Conservation (phyloP, 805 yeast species). For the Torulaspora delbrueckii region DNA sequence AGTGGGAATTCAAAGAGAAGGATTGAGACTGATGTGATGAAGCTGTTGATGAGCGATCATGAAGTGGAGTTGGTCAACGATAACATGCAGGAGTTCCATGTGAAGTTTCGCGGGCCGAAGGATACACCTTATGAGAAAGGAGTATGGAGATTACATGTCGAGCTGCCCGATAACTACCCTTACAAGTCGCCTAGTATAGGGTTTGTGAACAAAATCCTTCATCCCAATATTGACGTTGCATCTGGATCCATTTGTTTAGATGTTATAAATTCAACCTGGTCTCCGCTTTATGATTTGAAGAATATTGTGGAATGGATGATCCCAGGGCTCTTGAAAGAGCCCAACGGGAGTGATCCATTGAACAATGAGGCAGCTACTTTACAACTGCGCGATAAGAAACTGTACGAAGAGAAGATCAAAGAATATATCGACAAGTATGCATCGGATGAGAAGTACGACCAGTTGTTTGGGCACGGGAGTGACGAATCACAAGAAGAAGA, state of each 20-base stretch:
- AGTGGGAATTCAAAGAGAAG: slow-evolving; percentile 37
- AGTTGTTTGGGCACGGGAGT: slow-evolving; percentile 44
- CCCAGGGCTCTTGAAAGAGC: slow-evolving; percentile 87
- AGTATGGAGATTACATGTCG: slow-evolving; percentile 85
- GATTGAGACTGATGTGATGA: slow-evolving; percentile 95
- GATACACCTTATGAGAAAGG: slow-evolving; percentile 90
- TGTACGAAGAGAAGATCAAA: slow-evolving; percentile 65
- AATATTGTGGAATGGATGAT: slow-evolving; percentile 89
- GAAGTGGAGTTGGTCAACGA: slow-evolving; percentile 81
- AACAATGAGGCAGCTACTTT: slow-evolving; percentile 85
- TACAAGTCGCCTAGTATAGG: slow-evolving; percentile 95
- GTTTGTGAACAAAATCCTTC: slow-evolving; percentile 83
- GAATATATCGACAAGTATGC: slow-evolving; percentile 73
- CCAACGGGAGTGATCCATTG: slow-evolving; percentile 91
- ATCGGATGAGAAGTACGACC: slow-evolving; percentile 36
- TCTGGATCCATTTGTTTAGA: slow-evolving; percentile 92
- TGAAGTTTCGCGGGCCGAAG: slow-evolving; percentile 78
- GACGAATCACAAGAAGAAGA: slow-evolving; percentile 44
- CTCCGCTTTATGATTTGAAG: slow-evolving; percentile 90
- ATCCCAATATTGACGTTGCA: slow-evolving; percentile 90
- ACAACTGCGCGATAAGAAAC: slow-evolving; percentile 59
- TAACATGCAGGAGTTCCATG: slow-evolving; percentile 79
- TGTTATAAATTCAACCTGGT: slow-evolving; percentile 97
- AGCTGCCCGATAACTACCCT: slow-evolving; percentile 92
- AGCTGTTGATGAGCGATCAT: slow-evolving; percentile 86